phyloP scores from a whole-genome alignment of 805 yeast genomes.

The Jamesozyma hellenica region DNA sequence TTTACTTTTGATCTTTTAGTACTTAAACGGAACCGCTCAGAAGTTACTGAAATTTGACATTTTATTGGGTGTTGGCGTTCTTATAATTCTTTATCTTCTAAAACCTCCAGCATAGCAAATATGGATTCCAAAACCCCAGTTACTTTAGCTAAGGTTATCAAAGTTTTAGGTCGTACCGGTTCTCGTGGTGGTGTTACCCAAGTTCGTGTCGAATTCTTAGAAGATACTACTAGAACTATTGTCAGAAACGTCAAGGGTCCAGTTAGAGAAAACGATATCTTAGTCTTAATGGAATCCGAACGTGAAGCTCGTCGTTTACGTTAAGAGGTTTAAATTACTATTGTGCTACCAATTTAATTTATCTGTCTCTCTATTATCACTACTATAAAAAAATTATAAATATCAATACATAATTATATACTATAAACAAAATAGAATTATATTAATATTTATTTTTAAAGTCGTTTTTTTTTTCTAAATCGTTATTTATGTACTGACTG shows the following conservation, averaged over 20 bases:
- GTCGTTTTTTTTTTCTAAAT: too few species aligned
- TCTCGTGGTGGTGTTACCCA: slow-evolving; percentile 99
- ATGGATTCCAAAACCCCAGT: slow-evolving; percentile 69
- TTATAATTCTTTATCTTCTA: not conserved
- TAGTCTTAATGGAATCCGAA: slow-evolving; percentile 99
- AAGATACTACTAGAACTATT: slow-evolving; percentile 88
- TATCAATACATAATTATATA: not conserved
- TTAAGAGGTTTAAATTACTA: slow-evolving; percentile 37
- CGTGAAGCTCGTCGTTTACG: slow-evolving; percentile 98
- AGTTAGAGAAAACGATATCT: slow-evolving; percentile 95
- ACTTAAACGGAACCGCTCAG: not conserved
- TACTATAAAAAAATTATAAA: not conserved
- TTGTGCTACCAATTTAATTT: not conserved
- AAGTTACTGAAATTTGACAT: not conserved
- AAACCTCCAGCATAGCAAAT: slow-evolving; percentile 13
- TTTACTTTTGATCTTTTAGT: not conserved
- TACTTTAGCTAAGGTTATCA: slow-evolving; percentile 98
- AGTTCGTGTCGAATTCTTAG: slow-evolving; percentile 95
- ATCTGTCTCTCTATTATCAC: not conserved
- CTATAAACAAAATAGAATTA: not conserved
- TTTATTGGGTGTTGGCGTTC: not conserved
- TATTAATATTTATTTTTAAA: not conserved
- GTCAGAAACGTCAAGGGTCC: slow-evolving; percentile 98
- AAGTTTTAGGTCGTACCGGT: slow-evolving; percentile 99
- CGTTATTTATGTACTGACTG: too few species aligned